A percentile compares a stretch with the other conserved stretches of the same genome.
Evolutionary conservation across 176 grass and related monocot species (phyloP).

Genomic region (Oryza coarctata): DNA sequence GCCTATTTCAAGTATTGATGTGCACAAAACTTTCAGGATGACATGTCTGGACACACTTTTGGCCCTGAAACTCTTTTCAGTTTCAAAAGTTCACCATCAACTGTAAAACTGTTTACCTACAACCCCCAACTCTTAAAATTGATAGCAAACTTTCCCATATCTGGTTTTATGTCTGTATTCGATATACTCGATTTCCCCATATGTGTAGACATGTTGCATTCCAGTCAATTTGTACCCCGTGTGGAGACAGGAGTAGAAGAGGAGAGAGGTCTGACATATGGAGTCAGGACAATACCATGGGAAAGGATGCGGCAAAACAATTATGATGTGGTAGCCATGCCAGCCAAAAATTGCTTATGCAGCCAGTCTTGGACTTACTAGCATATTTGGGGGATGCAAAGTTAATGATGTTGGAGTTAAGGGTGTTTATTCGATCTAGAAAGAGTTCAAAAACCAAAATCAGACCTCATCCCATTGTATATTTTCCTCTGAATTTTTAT

Average conservation of each 20-base stretch:
- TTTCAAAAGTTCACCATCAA: not conserved
- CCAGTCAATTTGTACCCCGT: not conserved
- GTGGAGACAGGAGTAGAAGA: not conserved
- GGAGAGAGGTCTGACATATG: not conserved
- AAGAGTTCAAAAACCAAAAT: not conserved
- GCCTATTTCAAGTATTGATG: not conserved
- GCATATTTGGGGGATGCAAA: not conserved
- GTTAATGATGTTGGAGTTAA: not conserved
- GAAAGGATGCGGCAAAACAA: not conserved
- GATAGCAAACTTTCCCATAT: not conserved
- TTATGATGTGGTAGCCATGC: not conserved
- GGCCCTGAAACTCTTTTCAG: not conserved
- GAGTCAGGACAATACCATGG: not conserved
- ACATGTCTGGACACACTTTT: no score
- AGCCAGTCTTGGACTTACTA: not conserved
- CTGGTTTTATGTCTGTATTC: not conserved
- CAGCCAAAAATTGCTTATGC: not conserved
- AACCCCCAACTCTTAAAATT: not conserved
- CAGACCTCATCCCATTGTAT: not conserved
- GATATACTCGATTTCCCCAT: not conserved
- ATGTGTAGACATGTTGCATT: not conserved
- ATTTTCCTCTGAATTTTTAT: conserved; percentile 12
- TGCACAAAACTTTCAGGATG: conserved; percentile 4
- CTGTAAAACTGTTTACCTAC: not conserved
- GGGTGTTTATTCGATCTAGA: not conserved